These are phyloP conservation scores for Castanea sativa DNA, from an alignment of 306 rosid genomes.

Conservation along the genomic window DNA sequence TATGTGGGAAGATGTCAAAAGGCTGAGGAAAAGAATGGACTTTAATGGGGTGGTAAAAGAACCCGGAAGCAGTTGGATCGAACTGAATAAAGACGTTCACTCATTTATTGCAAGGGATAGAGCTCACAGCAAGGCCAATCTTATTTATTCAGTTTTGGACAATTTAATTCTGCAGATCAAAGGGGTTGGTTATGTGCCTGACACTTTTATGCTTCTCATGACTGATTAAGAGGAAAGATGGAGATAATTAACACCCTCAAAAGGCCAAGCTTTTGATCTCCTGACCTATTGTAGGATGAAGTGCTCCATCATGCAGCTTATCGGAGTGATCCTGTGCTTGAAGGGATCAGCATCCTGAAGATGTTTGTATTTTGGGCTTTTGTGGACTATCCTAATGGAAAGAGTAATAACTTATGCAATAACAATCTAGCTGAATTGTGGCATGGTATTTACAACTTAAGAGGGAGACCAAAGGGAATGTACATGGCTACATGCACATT, in stretches of 20 bases:
- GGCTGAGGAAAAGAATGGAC: conserved; percentile 71
- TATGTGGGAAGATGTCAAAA: conserved; percentile 74
- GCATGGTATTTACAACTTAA: too few species aligned
- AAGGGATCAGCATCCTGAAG: neutral
- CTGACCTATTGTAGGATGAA: neutral
- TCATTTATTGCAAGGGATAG: conserved; percentile 49
- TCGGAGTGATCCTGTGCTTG: neutral
- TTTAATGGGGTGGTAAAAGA: conserved; percentile 63
- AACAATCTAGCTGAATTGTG: too few species aligned
- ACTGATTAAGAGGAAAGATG: conserved; percentile 28
- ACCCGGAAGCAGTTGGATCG: conserved; percentile 65
- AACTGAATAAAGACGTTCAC: conserved; percentile 40
- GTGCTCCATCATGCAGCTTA: neutral
- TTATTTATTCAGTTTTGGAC: conserved; percentile 44
- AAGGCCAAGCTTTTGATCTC: conserved; percentile 9
- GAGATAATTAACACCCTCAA: conserved; percentile 1
- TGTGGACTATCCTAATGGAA: neutral
- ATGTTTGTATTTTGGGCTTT: neutral
- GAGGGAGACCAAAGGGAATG: too few species aligned
- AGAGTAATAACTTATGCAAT: neutral
- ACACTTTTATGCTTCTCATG: conserved; percentile 11
- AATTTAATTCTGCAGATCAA: conserved; percentile 51
- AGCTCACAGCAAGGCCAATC: conserved; percentile 33
- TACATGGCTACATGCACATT: too few species aligned
- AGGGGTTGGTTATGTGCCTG: conserved; percentile 48